These are phyloP conservation scores for Meyerozyma guilliermondii DNA, from an alignment of 1,139 yeast species.

Conservation along the genomic window DNA sequence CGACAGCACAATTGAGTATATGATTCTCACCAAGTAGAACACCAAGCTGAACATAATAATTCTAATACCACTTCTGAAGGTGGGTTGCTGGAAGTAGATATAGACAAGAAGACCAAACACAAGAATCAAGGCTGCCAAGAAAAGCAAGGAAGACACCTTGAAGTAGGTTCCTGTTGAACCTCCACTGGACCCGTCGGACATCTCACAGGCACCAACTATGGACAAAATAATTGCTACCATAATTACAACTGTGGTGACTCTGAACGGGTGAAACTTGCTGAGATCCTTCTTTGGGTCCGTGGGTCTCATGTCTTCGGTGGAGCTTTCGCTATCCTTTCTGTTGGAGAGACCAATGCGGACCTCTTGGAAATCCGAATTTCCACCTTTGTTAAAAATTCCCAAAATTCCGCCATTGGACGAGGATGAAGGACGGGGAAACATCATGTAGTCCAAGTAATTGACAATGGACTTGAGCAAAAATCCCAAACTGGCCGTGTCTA, in stretches of 20 bases:
- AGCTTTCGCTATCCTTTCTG: slow-evolving; percentile 1
- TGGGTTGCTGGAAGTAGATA: background rate
- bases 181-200: slow-evolving; percentile 1
- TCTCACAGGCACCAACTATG: slow-evolving; percentile 10
- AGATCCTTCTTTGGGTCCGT: slow-evolving; percentile 1
- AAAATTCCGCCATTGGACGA: background rate
- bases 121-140: slow-evolving; percentile 8
- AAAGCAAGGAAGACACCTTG: slow-evolving; percentile 13
- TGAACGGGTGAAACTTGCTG: slow-evolving; percentile 9
- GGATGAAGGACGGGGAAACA: background rate
- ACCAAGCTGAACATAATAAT: slow-evolving; percentile 6
- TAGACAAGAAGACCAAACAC: slow-evolving; percentile 4
- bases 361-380: background rate
- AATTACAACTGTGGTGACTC: slow-evolving; percentile 11
- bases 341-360: background rate
- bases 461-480: slow-evolving; percentile 11
- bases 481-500: slow-evolving; percentile 17
- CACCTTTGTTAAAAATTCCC: background rate
- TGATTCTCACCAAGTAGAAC: slow-evolving; percentile 11
- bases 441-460: slow-evolving; percentile 10
- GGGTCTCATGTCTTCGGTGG: background rate
- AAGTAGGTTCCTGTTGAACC: slow-evolving; percentile 2
- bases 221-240: slow-evolving; percentile 13
- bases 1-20: slow-evolving; percentile 13
- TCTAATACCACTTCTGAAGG: background rate